Conservation (phyloP, 2,329 filamentous ascomycete genomes). For the Colletotrichum sp. region DNA sequence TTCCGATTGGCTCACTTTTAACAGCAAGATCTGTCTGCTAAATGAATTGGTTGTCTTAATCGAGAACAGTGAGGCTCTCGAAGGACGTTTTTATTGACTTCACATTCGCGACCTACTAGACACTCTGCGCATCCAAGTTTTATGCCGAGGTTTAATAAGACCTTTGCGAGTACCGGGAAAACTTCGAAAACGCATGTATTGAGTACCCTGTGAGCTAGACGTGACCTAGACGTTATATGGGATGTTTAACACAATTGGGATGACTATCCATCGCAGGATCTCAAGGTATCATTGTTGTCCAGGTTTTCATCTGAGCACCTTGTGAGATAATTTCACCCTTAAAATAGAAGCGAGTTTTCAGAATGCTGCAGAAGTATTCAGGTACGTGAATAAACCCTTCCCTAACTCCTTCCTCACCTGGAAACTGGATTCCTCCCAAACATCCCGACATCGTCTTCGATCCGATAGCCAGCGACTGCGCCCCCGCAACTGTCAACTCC, state of each 20-base stretch:
- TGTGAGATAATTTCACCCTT: fast-evolving
- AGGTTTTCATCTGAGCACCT: fast-evolving
- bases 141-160: neutral
- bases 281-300: neutral
- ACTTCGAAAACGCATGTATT: neutral
- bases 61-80: neutral
- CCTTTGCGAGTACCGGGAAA: neutral
- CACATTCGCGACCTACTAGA: neutral
- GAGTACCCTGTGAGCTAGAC: neutral
- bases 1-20: neutral
- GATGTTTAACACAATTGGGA: too few species aligned
- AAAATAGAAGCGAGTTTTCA: neutral
- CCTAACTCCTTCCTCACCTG: neutral
- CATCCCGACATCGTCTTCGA: neutral
- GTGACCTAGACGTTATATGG: neutral
- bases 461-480: neutral
- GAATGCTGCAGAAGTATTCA: neutral
- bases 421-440: neutral
- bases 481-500: neutral
- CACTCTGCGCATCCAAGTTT: neutral
- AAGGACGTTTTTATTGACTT: neutral
- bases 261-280: neutral
- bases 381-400: neutral
- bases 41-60: neutral
- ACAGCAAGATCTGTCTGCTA: neutral